Evolutionary conservation across 2,329 filamentous ascomycete species (phyloP).

Genomic region (Bipolaris sorokiniana): DNA sequence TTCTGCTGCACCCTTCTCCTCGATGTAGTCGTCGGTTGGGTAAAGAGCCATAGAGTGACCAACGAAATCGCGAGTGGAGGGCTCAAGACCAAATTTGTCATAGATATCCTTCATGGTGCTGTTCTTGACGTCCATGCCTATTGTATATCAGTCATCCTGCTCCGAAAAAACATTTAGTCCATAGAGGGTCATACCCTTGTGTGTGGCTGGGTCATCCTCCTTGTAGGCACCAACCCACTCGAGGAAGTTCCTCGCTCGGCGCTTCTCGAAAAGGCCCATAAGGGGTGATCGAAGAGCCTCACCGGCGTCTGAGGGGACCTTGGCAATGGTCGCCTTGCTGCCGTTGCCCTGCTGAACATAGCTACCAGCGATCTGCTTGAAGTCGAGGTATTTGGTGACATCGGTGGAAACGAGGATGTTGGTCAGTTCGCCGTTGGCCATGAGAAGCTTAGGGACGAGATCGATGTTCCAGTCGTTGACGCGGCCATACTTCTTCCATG

Average conservation of each 20-base stretch:
- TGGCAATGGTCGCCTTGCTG: slow-evolving; percentile 89
- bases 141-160: background rate
- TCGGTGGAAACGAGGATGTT: slow-evolving; percentile 98
- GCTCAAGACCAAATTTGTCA: slow-evolving; percentile 94
- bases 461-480: slow-evolving; percentile 99
- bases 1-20: slow-evolving; percentile 71
- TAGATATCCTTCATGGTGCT: slow-evolving; percentile 98
- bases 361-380: slow-evolving; percentile 81
- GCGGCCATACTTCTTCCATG: slow-evolving; percentile 97
- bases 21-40: slow-evolving; percentile 86
- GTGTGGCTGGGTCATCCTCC: slow-evolving; percentile 77
- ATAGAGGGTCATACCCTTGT: slow-evolving; percentile 73
- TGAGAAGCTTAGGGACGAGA: slow-evolving; percentile 95
- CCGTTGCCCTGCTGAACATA: slow-evolving; percentile 89
- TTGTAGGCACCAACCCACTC: slow-evolving; percentile 94
- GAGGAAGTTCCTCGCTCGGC: slow-evolving; percentile 93
- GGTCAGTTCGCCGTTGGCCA: slow-evolving; percentile 97
- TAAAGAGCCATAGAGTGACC: slow-evolving; percentile 98
- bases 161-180: background rate
- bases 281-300: slow-evolving; percentile 89
- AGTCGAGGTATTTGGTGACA: slow-evolving; percentile 60
- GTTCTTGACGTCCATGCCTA: slow-evolving; percentile 76
- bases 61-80: slow-evolving; percentile 90
- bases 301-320: slow-evolving; percentile 90
- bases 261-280: slow-evolving; percentile 98